Base-by-base conservation (phyloP, 257 asterid genomes). In the Nyctanthes arbortristis region DNA sequence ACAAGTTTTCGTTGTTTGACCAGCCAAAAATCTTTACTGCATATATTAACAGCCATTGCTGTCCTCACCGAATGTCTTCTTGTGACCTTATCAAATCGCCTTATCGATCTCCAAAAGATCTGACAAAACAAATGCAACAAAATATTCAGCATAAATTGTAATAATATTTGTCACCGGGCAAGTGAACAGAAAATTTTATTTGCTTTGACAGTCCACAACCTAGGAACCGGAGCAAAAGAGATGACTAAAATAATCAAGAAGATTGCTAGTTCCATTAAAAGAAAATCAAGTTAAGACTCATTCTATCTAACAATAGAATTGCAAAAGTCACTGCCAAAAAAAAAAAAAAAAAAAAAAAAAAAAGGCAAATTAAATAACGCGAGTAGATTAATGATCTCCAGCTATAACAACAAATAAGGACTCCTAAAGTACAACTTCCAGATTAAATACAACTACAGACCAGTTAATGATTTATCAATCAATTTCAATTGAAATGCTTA, bases 41-140 rank as follows among this genome's bases (percentile, higher is more conserved):
- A 57, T 61, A 29, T 61, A 29, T 63, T 59, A 20, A 57, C 34
- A 65, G 58, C 36, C 37, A 66, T 52, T 40, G 45, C 76, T 39
- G 73, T n/a, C 66, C 91, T 84, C 83, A 94, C 99, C 97, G 85
- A 74, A 84, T 94, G 97, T 78, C 80, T 84, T 66, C 84, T 82
- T 68, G 88, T 81, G 80, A 47, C 61, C 74, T 37, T 82, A 71
- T 89, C 92, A 75, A 83, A 94, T 57, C 69, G 86, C 76, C 71
- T 85, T 68, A 94, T 83, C 34, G 86, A n/a, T n/a, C 70, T 73
- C 97, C 97, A 61, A 88, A 88, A 12, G 84, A 83, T 88, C 97
- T 93, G 91, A 68, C 22, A 68, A 59, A 52, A 61, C n/a, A 20
- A 52, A 58, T 14, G 40, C 25, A 61, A 43, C 31, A 58, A 2